phyloP scores from a whole-genome alignment of 768 basidiomycete species.

The Nevesoporus exiguus region DNA sequence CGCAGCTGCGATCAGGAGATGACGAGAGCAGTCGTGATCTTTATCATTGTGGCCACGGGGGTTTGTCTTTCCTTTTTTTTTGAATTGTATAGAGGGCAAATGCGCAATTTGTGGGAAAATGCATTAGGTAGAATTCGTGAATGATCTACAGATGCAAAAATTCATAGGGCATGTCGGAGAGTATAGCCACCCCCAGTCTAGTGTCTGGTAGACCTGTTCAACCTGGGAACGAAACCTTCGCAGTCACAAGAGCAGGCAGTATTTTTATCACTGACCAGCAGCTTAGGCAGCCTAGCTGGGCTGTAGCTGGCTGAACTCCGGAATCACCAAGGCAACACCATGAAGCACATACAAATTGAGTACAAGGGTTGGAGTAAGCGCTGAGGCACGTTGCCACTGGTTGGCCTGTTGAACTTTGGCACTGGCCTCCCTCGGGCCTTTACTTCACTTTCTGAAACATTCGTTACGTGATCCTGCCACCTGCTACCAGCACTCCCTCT shows the following conservation, averaged over 20 bases:
- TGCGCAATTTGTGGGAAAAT: too few species aligned
- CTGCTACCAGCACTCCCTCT: not conserved
- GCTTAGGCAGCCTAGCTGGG: not conserved
- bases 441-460: not conserved
- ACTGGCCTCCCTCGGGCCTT: not conserved
- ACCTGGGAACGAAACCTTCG: not conserved
- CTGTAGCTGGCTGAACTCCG: not conserved
- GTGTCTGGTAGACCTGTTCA: too few species aligned
- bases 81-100: too few species aligned
- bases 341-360: not conserved
- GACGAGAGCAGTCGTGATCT: too few species aligned
- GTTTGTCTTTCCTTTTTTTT: too few species aligned
- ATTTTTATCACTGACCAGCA: too few species aligned
- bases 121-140: not conserved
- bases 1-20: slow-evolving; percentile 1
- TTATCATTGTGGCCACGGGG: not conserved
- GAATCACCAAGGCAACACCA: not conserved
- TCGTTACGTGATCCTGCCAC: not conserved
- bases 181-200: too few species aligned
- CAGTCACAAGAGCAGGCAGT: not conserved
- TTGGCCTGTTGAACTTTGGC: not conserved
- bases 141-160: not conserved
- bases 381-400: not conserved
- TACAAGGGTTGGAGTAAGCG: not conserved
- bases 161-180: not conserved